phyloP scores from a whole-genome alignment of 2,329 filamentous ascomycete genomes.

The Teratosphaeria pseudoeucalypti region DNA sequence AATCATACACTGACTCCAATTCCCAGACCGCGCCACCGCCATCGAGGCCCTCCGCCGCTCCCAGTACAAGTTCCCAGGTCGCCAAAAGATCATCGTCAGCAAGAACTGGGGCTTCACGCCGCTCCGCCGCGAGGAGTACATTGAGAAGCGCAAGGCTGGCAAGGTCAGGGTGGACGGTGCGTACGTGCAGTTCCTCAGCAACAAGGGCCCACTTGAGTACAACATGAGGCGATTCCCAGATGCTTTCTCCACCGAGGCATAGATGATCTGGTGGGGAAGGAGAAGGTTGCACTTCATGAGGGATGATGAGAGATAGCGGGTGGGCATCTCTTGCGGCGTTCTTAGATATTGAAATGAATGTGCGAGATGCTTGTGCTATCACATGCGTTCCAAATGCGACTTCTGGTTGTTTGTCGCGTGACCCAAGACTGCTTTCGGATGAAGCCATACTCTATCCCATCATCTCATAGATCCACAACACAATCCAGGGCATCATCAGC shows the following conservation, averaged over 20 bases:
- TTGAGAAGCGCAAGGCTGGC: constrained; percentile 87
- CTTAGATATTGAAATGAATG: background rate
- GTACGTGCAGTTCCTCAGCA: constrained; percentile 98
- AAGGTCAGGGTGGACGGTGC: constrained; percentile 95
- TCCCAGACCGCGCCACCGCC: constrained; percentile 70
- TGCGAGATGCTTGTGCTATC: background rate
- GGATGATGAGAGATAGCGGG: background rate
- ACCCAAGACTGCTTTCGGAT: too few relatives aligned
- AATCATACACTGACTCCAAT: background rate
- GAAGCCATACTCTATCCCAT: too few relatives aligned
- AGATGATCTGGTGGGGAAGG: constrained; percentile 5
- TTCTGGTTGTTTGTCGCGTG: background rate
- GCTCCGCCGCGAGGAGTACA: constrained; percentile 93
- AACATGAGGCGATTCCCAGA: constrained; percentile 95
- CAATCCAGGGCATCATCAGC: too few relatives aligned
- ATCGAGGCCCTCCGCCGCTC: constrained; percentile 98
- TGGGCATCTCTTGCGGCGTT: background rate
- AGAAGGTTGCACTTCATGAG: background rate
- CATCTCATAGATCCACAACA: too few relatives aligned
- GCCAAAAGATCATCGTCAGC: constrained; percentile 99
- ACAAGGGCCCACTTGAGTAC: constrained; percentile 72
- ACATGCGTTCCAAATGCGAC: background rate
- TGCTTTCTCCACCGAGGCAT: constrained; percentile 54
- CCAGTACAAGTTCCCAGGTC: constrained; percentile 99
- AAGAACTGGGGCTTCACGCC: constrained; percentile 99